Evolutionary conservation across 805 yeast genomes (phyloP).

Genomic region (Priceomyces carsonii): DNA sequence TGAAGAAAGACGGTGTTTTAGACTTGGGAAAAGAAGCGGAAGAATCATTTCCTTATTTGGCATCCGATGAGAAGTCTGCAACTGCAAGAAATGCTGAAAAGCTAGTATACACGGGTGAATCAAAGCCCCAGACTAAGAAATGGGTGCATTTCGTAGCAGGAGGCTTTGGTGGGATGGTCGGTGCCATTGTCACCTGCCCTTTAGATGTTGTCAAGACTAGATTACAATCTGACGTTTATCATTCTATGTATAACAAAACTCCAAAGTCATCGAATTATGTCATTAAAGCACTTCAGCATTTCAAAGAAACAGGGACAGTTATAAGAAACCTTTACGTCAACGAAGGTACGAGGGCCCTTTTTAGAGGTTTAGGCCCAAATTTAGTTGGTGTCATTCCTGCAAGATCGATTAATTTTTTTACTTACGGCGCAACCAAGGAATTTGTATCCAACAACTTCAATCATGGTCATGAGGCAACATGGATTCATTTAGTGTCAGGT

Average conservation of each 20-base stretch:
- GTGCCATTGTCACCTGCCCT: slow-evolving; percentile 92
- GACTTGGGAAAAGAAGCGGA: slow-evolving; percentile 54
- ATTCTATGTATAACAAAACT: slow-evolving; percentile 51
- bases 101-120: slow-evolving; percentile 15
- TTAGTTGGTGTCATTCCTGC: slow-evolving; percentile 98
- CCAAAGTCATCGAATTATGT: slow-evolving; percentile 39
- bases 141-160: slow-evolving; percentile 90
- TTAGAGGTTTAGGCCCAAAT: slow-evolving; percentile 95
- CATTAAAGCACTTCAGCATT: slow-evolving; percentile 63
- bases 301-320: slow-evolving; percentile 78
- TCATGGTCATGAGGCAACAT: slow-evolving; percentile 74
- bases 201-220: slow-evolving; percentile 95
- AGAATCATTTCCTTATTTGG: slow-evolving; percentile 60
- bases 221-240: slow-evolving; percentile 84
- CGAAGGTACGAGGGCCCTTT: slow-evolving; percentile 86
- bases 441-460: slow-evolving; percentile 64
- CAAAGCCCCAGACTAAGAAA: slow-evolving; percentile 24
- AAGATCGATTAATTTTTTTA: slow-evolving; percentile 92
- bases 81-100: slow-evolving; percentile 43
- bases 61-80: slow-evolving; percentile 72
- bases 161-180: slow-evolving; percentile 96
- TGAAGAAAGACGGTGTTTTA: slow-evolving; percentile 9
- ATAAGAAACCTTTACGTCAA: slow-evolving; percentile 62
- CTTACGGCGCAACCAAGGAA: slow-evolving; percentile 93
- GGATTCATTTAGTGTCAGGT: slow-evolving; percentile 85